A percentile compares a stretch with the other conserved stretches of the same genome.
Evolutionary conservation across 176 grass and related monocot species (phyloP).

Genomic region (Pharus latifolius): DNA sequence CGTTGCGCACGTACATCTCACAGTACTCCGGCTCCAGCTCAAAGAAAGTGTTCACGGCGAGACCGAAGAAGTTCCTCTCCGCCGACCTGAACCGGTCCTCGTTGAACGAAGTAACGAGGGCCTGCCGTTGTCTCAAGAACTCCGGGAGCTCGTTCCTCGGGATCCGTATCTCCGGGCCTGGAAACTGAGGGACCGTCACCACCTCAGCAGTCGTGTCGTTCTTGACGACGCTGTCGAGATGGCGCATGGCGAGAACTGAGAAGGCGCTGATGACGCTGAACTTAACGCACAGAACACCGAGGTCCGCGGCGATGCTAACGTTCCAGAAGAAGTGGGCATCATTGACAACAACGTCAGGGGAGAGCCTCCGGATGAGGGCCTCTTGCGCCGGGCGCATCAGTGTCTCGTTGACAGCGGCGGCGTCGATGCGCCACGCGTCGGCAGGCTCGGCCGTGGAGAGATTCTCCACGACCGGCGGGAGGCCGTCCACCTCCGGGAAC

Average conservation of each 20-base stretch:
- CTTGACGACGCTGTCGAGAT: not conserved
- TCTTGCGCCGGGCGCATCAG: not conserved
- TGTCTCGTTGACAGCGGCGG: not conserved
- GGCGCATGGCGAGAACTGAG: not conserved
- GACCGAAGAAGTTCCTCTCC: not conserved
- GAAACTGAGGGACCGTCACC: not conserved
- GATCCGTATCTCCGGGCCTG: not conserved
- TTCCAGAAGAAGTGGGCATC: constrained; percentile 15
- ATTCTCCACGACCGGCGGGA: constrained; percentile 18
- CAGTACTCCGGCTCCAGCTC: constrained; percentile 3
- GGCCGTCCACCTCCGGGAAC: constrained; percentile 11
- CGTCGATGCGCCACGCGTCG: not conserved
- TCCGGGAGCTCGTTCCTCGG: not conserved
- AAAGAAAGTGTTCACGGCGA: constrained; percentile 14
- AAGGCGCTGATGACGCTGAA: constrained; percentile 5
- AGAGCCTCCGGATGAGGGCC: not conserved
- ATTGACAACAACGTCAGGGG: constrained; percentile 7
- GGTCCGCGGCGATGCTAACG: not conserved
- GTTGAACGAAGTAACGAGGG: rapidly evolving
- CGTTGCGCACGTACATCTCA: not conserved
- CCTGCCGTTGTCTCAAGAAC: not conserved
- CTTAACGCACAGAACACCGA: not conserved
- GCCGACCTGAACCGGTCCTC: rapidly evolving
- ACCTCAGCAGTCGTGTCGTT: not conserved
- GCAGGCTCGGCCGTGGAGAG: not conserved